phyloP scores from a whole-genome alignment of 192 early-diverging fungal species.

The Podila verticillata region DNA sequence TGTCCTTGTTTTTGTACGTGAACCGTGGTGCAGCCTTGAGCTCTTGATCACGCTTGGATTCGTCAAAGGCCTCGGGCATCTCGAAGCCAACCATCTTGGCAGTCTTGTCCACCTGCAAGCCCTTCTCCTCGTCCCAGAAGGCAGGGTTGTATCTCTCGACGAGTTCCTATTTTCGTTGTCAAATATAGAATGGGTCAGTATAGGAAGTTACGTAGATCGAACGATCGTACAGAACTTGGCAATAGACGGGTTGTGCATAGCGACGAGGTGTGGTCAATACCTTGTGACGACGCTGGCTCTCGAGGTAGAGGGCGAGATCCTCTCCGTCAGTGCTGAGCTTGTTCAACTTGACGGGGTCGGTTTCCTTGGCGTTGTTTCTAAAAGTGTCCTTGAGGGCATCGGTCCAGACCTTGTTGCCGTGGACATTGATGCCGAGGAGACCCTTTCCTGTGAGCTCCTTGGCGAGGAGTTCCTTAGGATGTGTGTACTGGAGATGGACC shows the following conservation, averaged over 20 bases:
- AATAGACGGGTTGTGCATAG: too few relatives aligned
- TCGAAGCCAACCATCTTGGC: slow-evolving; percentile 50
- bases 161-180: slow-evolving; percentile 13
- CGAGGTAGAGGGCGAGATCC: slow-evolving; percentile 35
- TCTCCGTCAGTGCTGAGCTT: slow-evolving; percentile 36
- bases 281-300: slow-evolving; percentile 43
- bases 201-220: too few relatives aligned
- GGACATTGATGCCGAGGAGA: slow-evolving; percentile 39
- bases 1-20: slow-evolving; percentile 18
- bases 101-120: slow-evolving; percentile 45
- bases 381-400: slow-evolving; percentile 38
- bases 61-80: slow-evolving; percentile 38
- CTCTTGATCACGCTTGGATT: slow-evolving; percentile 17
- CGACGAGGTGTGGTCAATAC: too few relatives aligned
- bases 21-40: slow-evolving; percentile 19
- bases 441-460: slow-evolving; percentile 36
- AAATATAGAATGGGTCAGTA: too few relatives aligned
- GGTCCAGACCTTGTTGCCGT: slow-evolving; percentile 46
- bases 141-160: slow-evolving; percentile 50
- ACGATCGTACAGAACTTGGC: too few relatives aligned
- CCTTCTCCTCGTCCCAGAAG: slow-evolving; percentile 52
- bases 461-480: slow-evolving; percentile 33
- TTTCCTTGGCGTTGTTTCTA: slow-evolving; percentile 33
- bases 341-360: slow-evolving; percentile 28
- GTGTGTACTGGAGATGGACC: slow-evolving; percentile 43